A percentile compares a stretch with the other conserved stretches of the same genome.
phyloP scores from a whole-genome alignment of 371 early-diverging fungal species.

The Lichtheimia ornata region DNA sequence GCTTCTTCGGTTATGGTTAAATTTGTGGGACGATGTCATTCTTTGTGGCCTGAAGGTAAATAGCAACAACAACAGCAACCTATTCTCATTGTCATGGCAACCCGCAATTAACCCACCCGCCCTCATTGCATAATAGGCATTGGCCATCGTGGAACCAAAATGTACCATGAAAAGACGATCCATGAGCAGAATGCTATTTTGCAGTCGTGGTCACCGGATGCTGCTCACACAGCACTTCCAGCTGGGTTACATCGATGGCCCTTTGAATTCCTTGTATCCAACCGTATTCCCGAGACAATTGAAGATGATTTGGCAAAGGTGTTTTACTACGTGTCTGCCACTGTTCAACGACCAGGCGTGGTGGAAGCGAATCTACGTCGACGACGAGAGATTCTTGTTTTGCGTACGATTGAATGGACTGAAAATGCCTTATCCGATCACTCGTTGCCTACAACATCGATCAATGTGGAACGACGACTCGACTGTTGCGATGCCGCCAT shows the following conservation, averaged over 20 bases:
- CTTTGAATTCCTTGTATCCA: conserved; percentile 49
- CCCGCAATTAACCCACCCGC: neutral
- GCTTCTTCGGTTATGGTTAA: conserved; percentile 33
- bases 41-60: conserved; percentile 55
- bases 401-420: conserved; percentile 39
- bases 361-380: conserved; percentile 18
- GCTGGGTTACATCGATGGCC: conserved; percentile 43
- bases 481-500: conserved; percentile 41
- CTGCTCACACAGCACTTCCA: conserved; percentile 19
- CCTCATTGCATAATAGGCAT: conserved; percentile 16
- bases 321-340: conserved; percentile 35
- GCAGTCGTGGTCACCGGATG: conserved; percentile 20
- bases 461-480: conserved; percentile 36
- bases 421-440: conserved; percentile 34
- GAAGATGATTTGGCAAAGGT: conserved; percentile 48
- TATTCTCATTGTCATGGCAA: neutral
- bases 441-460: conserved; percentile 36
- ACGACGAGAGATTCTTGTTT: conserved; percentile 36
- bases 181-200: conserved; percentile 47
- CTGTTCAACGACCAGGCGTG: conserved; percentile 40
- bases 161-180: conserved; percentile 46
- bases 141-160: conserved; percentile 39
- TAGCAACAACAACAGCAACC: neutral
- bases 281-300: conserved; percentile 42
- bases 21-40: conserved; percentile 40